Conservation (phyloP, 305 asterid species). For the Coffea humblotiana region DNA sequence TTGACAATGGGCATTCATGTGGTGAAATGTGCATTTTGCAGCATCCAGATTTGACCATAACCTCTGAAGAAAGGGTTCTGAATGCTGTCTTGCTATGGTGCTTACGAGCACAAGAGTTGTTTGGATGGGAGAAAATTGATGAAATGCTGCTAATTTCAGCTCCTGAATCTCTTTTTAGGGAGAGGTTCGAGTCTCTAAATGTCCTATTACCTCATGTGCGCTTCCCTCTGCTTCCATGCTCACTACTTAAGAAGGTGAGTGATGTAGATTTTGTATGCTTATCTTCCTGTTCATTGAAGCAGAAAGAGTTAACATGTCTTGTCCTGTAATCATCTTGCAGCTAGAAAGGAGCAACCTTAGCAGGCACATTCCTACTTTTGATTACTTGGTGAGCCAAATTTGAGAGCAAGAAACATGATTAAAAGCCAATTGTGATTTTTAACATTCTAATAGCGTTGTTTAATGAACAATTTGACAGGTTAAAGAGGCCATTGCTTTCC, state of each 20-base stretch:
- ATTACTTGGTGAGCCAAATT: conserved; percentile 53
- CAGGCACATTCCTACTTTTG: conserved; percentile 46
- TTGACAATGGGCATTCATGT: conserved; percentile 21
- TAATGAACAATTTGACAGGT: conserved; percentile 48
- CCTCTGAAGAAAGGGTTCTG: conserved; percentile 94
- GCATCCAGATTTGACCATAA: conserved; percentile 94
- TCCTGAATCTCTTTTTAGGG: conserved; percentile 60
- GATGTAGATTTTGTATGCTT: not conserved
- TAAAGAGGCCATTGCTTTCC: conserved; percentile 67
- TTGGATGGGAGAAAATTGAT: conserved; percentile 71
- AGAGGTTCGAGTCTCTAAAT: conserved; percentile 52
- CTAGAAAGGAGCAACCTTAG: conserved; percentile 68
- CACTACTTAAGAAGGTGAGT: conserved; percentile 63
- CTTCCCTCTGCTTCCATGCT: conserved; percentile 68
- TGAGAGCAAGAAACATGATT: conserved; percentile 10
- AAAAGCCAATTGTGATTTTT: conserved; percentile 8
- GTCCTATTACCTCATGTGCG: conserved; percentile 58
- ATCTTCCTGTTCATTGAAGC: conserved; percentile 1
- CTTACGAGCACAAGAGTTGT: conserved; percentile 58
- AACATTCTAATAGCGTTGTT: conserved; percentile 13
- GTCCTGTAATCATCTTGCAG: conserved; percentile 45
- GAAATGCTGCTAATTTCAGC: conserved; percentile 49
- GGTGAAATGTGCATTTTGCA: conserved; percentile 38
- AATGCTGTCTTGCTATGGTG: conserved; percentile 83
- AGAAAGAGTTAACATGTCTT: conserved; percentile 5